Base-by-base conservation (phyloP, 2,329 filamentous ascomycete genomes). In the Xylariales sp. region DNA sequence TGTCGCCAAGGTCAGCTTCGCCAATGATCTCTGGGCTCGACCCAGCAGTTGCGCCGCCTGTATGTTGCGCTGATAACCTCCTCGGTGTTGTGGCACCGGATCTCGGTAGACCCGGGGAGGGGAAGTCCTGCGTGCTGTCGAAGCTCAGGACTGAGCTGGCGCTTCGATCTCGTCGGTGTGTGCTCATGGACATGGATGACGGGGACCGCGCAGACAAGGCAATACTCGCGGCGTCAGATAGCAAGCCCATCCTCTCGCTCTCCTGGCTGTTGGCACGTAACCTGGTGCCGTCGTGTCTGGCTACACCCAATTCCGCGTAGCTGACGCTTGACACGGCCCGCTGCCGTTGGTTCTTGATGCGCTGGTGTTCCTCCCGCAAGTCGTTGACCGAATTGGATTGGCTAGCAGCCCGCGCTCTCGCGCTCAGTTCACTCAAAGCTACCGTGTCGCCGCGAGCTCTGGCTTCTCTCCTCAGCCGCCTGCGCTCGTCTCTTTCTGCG, bases 251-350 rank as follows among this genome's bases (percentile, higher is more conserved):
- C 21, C 80, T 70, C 56, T 91, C 85, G 53, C 82, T 87, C 51
- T 89, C 86, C 14, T 71, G 73, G 47, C 84, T 89, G 54, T 82
- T 84, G 25, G 83, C 84, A 21, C 87, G 75, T 20, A 93, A 64
- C 33, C 87, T 71, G 1, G 84, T 87, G 37, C 87, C 87, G 52
- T 93, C 87, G 53, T 86, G 85, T 32, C 84, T 73, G 1, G 84
- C 86, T 11, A 90, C 76, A 24, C 87, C 87, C 4, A 93, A 62
- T 31, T 87, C 84, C 8, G 76, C 84, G 52, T 93, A 93, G 31
- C 81, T 80, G 14, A 93, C 87, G 42, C 80, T 83, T 32, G 84
- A 86, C 3, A 88, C 80, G 12, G 84, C 74, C 19, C 83, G 73
- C 43, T 84, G 77, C 14, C 86, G 73, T 46, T 71, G 70, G 11